Conservation (phyloP, 2,329 filamentous ascomycete species). For the Alternaria sp. region DNA sequence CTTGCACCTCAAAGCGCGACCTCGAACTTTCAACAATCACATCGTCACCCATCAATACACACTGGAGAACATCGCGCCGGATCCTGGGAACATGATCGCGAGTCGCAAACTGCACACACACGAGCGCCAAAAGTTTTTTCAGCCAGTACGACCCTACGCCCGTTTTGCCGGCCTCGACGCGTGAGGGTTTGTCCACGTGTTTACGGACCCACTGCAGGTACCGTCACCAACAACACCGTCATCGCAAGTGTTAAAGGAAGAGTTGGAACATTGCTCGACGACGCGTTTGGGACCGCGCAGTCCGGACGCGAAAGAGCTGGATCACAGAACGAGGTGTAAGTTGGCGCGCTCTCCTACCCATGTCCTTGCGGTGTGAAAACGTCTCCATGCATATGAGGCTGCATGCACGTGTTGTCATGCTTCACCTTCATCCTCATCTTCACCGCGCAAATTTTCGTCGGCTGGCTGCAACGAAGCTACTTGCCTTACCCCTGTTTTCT, state of each 20-base stretch:
- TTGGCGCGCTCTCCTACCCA: conserved; percentile 13
- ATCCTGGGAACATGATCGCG: conserved; percentile 29
- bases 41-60: conserved; percentile 22
- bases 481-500: conserved; percentile 2
- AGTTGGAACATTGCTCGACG: conserved; percentile 8
- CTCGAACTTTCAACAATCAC: conserved; percentile 23
- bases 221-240: conserved; percentile 20
- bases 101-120: conserved; percentile 15
- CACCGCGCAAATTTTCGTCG: conserved; percentile 10
- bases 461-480: neutral
- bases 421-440: conserved; percentile 15
- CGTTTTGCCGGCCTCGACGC: conserved; percentile 32
- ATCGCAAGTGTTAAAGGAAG: conserved; percentile 18
- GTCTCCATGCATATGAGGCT: conserved; percentile 9
- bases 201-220: conserved; percentile 26
- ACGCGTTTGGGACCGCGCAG: neutral
- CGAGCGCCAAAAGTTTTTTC: conserved; percentile 17
- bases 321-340: conserved; percentile 18
- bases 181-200: conserved; percentile 38
- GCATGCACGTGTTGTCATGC: conserved; percentile 7
- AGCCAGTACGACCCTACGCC: conserved; percentile 19
- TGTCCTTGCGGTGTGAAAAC: conserved; percentile 10
- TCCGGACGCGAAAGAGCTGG: neutral
- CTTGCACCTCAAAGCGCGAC: conserved; percentile 28
- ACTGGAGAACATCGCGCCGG: conserved; percentile 5